A percentile compares a stretch with the other conserved stretches of the same genome.
Conservation (phyloP, 2,329 filamentous ascomycete genomes). For the Diaporthe longicolla region DNA sequence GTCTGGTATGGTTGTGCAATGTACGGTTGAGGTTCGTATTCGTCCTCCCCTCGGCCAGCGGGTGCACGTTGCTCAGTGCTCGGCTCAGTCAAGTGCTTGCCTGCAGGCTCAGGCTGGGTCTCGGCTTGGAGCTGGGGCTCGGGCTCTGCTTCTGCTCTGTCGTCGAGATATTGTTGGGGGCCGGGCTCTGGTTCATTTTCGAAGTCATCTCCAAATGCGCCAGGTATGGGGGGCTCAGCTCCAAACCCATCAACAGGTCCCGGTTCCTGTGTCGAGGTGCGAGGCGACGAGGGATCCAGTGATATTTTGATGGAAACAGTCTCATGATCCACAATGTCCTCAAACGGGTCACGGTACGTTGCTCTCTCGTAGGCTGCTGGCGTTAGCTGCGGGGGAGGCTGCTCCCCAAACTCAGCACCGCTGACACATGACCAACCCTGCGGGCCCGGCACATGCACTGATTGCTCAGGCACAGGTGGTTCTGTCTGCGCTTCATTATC, state of each 20-base stretch:
- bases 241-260: constrained; percentile 47
- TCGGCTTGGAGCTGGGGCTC: constrained; percentile 31
- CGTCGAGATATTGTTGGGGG: constrained; percentile 34
- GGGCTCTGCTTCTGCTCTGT: constrained; percentile 41
- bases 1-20: constrained; percentile 54
- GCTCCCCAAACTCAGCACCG: constrained; percentile 39
- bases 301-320: constrained; percentile 58
- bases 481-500: constrained; percentile 80
- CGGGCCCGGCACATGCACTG: constrained; percentile 41
- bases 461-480: constrained; percentile 54
- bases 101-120: constrained; percentile 25
- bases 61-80: constrained; percentile 11
- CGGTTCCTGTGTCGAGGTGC: constrained; percentile 6
- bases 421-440: constrained; percentile 17
- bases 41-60: constrained; percentile 40
- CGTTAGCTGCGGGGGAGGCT: constrained; percentile 48
- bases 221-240: constrained; percentile 47
- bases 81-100: constrained; percentile 25
- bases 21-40: constrained; percentile 59
- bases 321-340: constrained; percentile 57
- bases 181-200: constrained; percentile 34
- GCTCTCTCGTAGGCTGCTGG: constrained; percentile 50
- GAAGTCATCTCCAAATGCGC: constrained; percentile 51
- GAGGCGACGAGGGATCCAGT: constrained; percentile 53
- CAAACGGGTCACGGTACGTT: constrained; percentile 67